Conservation (phyloP, 352 stramenopile genomes). For the Pythium biforme region DNA sequence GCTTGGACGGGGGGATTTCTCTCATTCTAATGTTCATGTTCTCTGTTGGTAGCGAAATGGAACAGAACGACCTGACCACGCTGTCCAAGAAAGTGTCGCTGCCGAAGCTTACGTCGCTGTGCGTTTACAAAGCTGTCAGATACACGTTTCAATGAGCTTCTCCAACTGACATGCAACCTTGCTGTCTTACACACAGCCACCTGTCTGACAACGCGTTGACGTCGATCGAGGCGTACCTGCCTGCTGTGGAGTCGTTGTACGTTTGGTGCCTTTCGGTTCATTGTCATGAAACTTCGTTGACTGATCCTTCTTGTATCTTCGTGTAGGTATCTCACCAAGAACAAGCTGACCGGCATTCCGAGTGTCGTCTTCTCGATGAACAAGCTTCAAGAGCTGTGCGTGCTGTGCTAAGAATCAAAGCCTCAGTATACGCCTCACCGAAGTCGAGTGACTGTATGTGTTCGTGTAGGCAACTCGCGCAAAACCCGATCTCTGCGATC, state of each 20-base stretch:
- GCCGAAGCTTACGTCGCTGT: neutral
- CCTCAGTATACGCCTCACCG: too few species aligned
- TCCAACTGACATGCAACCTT: neutral
- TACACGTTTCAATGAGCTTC: too few species aligned
- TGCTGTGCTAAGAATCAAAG: too few species aligned
- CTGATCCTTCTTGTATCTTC: too few species aligned
- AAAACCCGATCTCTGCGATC: neutral
- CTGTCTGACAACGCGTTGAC: neutral
- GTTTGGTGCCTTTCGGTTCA: neutral
- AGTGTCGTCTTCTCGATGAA: neutral
- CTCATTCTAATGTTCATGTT: neutral
- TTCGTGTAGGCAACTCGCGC: neutral
- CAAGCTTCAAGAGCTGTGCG: conserved; percentile 1
- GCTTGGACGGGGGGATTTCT: neutral
- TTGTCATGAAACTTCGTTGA: too few species aligned
- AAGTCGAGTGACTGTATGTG: too few species aligned
- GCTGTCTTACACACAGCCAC: neutral
- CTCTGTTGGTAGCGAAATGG: neutral
- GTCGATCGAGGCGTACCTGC: neutral
- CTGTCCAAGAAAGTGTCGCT: neutral
- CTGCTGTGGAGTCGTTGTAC: neutral
- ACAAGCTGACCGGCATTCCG: neutral
- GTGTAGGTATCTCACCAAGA: conserved; percentile 8
- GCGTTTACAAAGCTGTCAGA: neutral
- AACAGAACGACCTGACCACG: conserved; percentile 2